Evolutionary conservation across 768 basidiomycete genomes (phyloP), one percentile per base, ranked within the genome.

Genomic region (Cystofilobasidium bisporidii): DNA sequence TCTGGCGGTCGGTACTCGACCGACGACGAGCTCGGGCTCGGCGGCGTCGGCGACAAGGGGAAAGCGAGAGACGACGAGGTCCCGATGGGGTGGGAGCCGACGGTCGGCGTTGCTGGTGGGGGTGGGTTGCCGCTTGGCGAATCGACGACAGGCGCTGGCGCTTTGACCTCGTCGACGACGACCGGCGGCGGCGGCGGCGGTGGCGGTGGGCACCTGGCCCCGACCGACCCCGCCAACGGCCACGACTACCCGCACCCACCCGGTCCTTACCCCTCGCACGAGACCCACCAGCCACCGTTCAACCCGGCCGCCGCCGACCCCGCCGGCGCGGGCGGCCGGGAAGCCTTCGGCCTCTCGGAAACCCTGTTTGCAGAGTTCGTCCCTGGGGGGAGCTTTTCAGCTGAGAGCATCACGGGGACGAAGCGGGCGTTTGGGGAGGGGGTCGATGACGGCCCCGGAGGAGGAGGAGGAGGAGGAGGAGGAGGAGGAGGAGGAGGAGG

Each of bases 351-450:
- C 30, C 30, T 56, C 28, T 24, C 15, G 14, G 53, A 56, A 30
- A 56, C 53, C 28, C 53, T 56, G 5, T 56, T 56, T 32, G 30
- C 53, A 3, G 28, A 56, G 28, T 56, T 56, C 28, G 30, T 56
- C 53, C 53, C 53, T 14, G 53, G 53, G 12, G 53, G 53, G 8
- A 30, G 28, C 17, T 56, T 56, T 17, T 22, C 18, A 3, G 53
- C 53, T 30, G 53, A 56, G 30, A 56, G 53, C 53, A 56, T 56
- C 53, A 56, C 53, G 28, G 53, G 53, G 28, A 56, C 53, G 28
- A 56, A 56, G 53, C 53, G 53, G 2, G 53, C 15, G 8, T 17
- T 32, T 3, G 28, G 18, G 5, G 30, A 56, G 5, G 53, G 53
- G 11, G 28, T 1, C 18, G 53, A 32, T 5, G 48, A 24, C 48